Evolutionary conservation across 805 yeast species (phyloP), one percentile per base, ranked within the genome.

Genomic region (Torulaspora maleeae): DNA sequence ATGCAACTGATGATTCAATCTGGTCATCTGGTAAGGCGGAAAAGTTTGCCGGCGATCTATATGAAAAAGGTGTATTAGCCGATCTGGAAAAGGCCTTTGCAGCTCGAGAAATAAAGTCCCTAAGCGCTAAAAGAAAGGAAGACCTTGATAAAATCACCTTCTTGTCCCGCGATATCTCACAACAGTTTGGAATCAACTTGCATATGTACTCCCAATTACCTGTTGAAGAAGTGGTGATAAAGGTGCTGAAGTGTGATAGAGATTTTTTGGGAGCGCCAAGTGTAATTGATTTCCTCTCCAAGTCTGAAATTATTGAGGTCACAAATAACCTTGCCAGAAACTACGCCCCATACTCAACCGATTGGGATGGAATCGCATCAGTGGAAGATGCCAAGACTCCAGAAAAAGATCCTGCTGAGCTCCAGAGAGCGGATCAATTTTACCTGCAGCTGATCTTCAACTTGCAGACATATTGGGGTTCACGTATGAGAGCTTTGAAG

Each of bases 111-210:
- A 66, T 70, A 40, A 80, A 79, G 60, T 71, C 77, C 44, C 63
- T 76, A 41, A 69, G 72, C 1, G 61, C 74, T 16, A 71, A 68
- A 49, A 75, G 76, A 65, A 70, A 71, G 46, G 69, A 68, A 13
- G 77, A 73, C 40, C 70, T 69, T 33, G 72, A 74, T 34, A 84
- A 86, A 57, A 64, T 86, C 0, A 72, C 90, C 0, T 83, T 83
- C 50, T 72, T 93, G 41, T 77, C 95, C 1, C 74, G 95, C 49
- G 97, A 91, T 56, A 68, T 89, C 36, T 86, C 95, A 1, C 99
- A 93, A 61, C 97, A 88, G 56, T 89, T 93, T 70, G 96, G 95
- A 32, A 93, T 93, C 59, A 90, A 91, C 60, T 72, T 93, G 42
- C 98, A 93, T 61, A 75, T 80, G 69, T 87, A 80, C 66, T 74